Evolutionary conservation across 257 asterid species (phyloP).

Genomic region (Plantago elongata): DNA sequence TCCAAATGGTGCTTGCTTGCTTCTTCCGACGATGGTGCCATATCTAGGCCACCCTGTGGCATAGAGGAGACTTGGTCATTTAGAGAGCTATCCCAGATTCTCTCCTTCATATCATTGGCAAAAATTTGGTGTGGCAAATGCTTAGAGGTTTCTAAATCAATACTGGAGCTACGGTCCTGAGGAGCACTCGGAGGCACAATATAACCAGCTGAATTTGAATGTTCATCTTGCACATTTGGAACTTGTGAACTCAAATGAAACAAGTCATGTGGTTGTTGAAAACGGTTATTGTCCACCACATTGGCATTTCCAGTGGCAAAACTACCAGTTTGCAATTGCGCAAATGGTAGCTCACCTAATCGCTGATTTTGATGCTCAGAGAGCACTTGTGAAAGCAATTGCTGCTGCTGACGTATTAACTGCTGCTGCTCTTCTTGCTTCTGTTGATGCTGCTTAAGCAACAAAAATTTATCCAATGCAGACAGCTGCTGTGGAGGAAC

Average conservation of each 20-base stretch:
- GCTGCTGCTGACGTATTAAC: constrained; percentile 71
- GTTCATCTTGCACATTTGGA: constrained; percentile 36
- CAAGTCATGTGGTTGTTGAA: constrained; percentile 49
- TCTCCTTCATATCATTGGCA: constrained; percentile 31
- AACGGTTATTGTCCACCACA: constrained; percentile 42
- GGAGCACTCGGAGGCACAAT: constrained; percentile 41
- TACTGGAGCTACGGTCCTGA: constrained; percentile 36
- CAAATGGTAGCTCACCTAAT: constrained; percentile 45
- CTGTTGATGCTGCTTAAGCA: constrained; percentile 63
- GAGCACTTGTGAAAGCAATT: constrained; percentile 63
- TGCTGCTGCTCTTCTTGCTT: constrained; percentile 67
- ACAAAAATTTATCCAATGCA: constrained; percentile 57
- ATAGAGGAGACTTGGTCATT: constrained; percentile 29
- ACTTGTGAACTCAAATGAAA: constrained; percentile 45
- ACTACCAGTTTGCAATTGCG: constrained; percentile 47
- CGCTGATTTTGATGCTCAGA: constrained; percentile 57
- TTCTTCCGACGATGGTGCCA: constrained; percentile 22
- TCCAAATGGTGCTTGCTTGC: constrained; percentile 23
- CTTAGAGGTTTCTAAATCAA: constrained; percentile 38
- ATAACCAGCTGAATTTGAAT: constrained; percentile 32
- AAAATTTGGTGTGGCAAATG: constrained; percentile 50
- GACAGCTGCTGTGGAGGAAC: constrained; percentile 60
- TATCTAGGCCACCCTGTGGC: constrained; percentile 16
- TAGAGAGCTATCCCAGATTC: constrained; percentile 32
- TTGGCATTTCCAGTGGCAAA: constrained; percentile 44